phyloP scores from a whole-genome alignment of 1,284 basidiomycete genomes.

The Mycena citricolor region DNA sequence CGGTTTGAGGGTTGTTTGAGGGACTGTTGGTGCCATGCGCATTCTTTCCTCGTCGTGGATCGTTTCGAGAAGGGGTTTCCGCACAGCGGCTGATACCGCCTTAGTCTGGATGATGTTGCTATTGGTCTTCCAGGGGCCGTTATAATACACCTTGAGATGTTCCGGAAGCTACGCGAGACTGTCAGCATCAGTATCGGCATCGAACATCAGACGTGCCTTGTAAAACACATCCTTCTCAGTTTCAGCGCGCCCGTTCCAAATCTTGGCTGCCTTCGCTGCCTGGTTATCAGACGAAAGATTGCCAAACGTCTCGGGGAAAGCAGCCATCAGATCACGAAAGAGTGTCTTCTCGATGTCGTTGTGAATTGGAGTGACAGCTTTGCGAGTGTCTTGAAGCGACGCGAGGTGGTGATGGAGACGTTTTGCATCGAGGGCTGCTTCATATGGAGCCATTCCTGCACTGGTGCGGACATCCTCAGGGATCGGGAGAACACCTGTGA shows the following conservation, averaged over 20 bases:
- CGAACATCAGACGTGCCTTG: constrained; percentile 16
- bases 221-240: constrained; percentile 18
- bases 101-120: constrained; percentile 9
- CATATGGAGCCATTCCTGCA: constrained; percentile 25
- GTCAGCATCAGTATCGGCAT: not conserved
- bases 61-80: not conserved
- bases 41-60: not conserved
- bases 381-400: constrained; percentile 24
- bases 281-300: constrained; percentile 10
- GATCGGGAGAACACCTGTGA: constrained; percentile 29
- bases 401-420: constrained; percentile 26
- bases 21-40: not conserved
- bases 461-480: constrained; percentile 22
- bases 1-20: not conserved
- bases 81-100: not conserved
- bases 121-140: constrained; percentile 1
- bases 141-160: constrained; percentile 12
- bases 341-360: constrained; percentile 17
- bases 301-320: not conserved
- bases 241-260: constrained; percentile 26
- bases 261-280: constrained; percentile 6
- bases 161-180: constrained; percentile 1
- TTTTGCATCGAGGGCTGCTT: constrained; percentile 7
- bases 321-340: constrained; percentile 17
- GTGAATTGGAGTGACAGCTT: constrained; percentile 27